Conservation (phyloP, 2,329 filamentous ascomycete species). For the Epichloe gansuensis region DNA sequence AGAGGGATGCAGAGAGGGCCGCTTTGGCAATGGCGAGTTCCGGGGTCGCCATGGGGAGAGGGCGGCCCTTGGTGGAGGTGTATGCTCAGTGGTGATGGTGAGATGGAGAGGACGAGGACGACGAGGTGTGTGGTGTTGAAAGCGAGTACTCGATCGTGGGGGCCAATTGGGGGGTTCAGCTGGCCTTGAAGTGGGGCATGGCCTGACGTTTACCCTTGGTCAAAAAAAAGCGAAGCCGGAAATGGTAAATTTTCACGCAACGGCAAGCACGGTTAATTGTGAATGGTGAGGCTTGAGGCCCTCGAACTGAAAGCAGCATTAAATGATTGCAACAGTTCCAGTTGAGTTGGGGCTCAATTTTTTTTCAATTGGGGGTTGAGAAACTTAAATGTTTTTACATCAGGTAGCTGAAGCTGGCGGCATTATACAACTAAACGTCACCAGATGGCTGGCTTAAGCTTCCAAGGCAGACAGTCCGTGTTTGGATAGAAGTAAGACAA, state of each 20-base stretch:
- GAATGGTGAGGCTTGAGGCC: too few relatives aligned
- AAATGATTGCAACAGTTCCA: too few relatives aligned
- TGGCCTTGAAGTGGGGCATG: background rate
- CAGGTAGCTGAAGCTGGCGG: background rate
- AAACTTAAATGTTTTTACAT: background rate
- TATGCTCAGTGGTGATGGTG: background rate
- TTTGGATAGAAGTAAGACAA: background rate
- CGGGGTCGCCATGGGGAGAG: conserved; percentile 47
- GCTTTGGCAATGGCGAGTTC: conserved; percentile 69
- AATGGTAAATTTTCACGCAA: background rate
- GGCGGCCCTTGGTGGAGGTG: background rate
- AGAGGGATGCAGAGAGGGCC: conserved; percentile 58
- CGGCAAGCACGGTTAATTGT: background rate
- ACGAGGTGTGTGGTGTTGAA: background rate
- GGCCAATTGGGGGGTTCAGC: background rate
- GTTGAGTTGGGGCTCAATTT: too few relatives aligned
- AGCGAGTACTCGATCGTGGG: background rate
- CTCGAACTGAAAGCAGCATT: too few relatives aligned
- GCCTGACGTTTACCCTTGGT: background rate
- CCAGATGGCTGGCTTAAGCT: too few relatives aligned
- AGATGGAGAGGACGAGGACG: background rate
- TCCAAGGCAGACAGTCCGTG: background rate
- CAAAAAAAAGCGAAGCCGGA: background rate
- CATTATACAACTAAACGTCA: too few relatives aligned
- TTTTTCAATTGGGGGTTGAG: too few relatives aligned